Evolutionary conservation across 176 grass and related monocot species (phyloP).

Genomic region (Neostapfia colusana): DNA sequence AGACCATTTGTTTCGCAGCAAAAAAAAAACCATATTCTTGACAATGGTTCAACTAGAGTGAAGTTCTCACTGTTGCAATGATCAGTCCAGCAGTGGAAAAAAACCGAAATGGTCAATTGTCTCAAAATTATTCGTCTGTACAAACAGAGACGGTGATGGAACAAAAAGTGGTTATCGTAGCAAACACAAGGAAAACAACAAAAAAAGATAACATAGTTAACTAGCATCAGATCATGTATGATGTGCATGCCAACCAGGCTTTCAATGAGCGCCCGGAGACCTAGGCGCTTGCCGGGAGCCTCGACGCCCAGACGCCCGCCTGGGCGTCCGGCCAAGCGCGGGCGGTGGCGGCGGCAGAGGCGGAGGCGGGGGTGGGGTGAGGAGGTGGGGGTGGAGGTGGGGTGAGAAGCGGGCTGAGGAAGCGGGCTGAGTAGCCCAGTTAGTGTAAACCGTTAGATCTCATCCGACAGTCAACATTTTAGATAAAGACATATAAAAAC

Average conservation of each 20-base stretch:
- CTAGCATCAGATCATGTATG: neutral
- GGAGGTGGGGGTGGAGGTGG: too few relatives aligned
- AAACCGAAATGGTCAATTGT: neutral
- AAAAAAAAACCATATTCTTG: neutral
- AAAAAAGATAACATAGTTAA: neutral
- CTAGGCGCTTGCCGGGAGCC: too few relatives aligned
- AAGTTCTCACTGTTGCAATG: neutral
- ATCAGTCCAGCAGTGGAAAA: neutral
- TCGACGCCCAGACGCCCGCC: too few relatives aligned
- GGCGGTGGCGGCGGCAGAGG: too few relatives aligned
- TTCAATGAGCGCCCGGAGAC: too few relatives aligned
- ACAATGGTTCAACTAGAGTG: neutral
- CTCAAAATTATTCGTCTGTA: neutral
- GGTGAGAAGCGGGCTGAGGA: too few relatives aligned
- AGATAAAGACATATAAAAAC: too few relatives aligned
- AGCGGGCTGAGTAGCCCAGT: too few relatives aligned
- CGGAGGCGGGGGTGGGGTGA: too few relatives aligned
- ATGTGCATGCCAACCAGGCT: constrained; percentile 8
- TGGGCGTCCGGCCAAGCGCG: too few relatives aligned
- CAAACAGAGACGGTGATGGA: neutral
- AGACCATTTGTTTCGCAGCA: neutral
- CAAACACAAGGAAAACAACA: constrained; percentile 27
- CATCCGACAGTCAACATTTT: too few relatives aligned
- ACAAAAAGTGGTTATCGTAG: neutral
- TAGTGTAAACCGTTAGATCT: too few relatives aligned